These are phyloP conservation scores for Adansonia digitata DNA, from an alignment of 345 rosid genomes.

Conservation along the genomic window DNA sequence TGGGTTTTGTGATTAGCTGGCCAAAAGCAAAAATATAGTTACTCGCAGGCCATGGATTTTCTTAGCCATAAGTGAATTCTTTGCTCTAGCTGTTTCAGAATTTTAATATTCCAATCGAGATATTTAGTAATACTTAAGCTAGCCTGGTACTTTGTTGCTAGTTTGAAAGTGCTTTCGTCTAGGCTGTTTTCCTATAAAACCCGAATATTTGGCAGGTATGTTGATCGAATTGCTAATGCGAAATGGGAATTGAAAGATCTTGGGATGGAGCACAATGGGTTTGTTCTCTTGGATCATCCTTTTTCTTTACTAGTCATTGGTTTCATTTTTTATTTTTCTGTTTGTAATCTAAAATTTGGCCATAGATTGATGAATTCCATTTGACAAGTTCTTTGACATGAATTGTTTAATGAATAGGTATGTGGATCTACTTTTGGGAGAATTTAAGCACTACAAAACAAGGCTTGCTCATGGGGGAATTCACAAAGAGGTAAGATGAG, in stretches of 20 bases:
- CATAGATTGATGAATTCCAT: neutral
- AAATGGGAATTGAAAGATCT: conserved; percentile 99
- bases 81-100: neutral
- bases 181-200: neutral
- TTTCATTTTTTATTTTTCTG: neutral
- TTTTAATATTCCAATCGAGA: neutral
- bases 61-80: neutral
- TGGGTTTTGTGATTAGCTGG: too few species aligned
- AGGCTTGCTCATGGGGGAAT: conserved; percentile 93
- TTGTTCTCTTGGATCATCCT: conserved; percentile 30
- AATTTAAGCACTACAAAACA: conserved; percentile 87
- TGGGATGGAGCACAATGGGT: conserved; percentile 99
- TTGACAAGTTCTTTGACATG: neutral
- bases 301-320: neutral
- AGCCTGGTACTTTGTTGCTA: neutral
- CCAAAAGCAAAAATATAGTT: neutral
- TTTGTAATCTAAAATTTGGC: conserved; percentile 2
- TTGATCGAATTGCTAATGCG: conserved; percentile 82
- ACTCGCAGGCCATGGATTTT: neutral
- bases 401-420: conserved; percentile 45
- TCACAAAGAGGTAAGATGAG: conserved; percentile 63
- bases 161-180: neutral
- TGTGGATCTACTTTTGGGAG: conserved; percentile 93
- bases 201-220: conserved; percentile 54
- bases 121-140: neutral